Conservation (phyloP, 2,329 filamentous ascomycete species). For the Chaetomiaceae sp. region DNA sequence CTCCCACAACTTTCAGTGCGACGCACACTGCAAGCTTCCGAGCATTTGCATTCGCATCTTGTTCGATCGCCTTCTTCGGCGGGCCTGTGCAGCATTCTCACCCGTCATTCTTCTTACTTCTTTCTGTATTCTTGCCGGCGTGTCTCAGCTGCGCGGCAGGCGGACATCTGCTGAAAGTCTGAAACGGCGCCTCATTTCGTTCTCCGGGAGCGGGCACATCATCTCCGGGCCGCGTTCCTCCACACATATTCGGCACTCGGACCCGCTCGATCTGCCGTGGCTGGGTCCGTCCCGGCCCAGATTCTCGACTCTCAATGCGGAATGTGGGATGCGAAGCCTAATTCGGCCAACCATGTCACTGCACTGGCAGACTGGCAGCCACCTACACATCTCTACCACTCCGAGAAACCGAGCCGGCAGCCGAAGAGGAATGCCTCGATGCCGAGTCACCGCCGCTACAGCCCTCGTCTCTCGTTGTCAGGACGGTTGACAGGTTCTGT, state of each 20-base stretch:
- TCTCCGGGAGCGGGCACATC: slow-evolving; percentile 12
- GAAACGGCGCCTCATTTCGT: slow-evolving; percentile 11
- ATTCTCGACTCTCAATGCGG: background rate
- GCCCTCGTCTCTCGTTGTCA: too few species aligned
- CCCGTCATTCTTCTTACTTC: background rate
- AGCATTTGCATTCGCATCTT: too few species aligned
- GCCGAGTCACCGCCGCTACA: too few species aligned
- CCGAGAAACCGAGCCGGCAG: too few species aligned
- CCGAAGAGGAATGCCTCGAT: too few species aligned
- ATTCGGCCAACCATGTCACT: slow-evolving; percentile 7
- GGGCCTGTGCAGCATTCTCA: too few species aligned
- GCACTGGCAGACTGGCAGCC: background rate
- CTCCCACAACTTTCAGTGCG: too few species aligned
- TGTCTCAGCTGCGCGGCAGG: background rate
- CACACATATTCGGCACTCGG: slow-evolving; percentile 10
- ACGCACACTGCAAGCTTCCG: too few species aligned
- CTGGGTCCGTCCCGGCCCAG: slow-evolving; percentile 6
- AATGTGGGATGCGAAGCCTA: slow-evolving; percentile 7
- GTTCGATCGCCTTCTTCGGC: too few species aligned
- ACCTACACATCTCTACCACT: too few species aligned
- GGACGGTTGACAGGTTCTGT: too few species aligned
- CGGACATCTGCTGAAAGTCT: background rate
- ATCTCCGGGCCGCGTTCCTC: slow-evolving; percentile 14
- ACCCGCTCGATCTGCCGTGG: slow-evolving; percentile 15
- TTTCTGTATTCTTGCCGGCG: background rate